Evolutionary conservation across 257 asterid species (phyloP).

Genomic region (Rubia yunnanensis): DNA sequence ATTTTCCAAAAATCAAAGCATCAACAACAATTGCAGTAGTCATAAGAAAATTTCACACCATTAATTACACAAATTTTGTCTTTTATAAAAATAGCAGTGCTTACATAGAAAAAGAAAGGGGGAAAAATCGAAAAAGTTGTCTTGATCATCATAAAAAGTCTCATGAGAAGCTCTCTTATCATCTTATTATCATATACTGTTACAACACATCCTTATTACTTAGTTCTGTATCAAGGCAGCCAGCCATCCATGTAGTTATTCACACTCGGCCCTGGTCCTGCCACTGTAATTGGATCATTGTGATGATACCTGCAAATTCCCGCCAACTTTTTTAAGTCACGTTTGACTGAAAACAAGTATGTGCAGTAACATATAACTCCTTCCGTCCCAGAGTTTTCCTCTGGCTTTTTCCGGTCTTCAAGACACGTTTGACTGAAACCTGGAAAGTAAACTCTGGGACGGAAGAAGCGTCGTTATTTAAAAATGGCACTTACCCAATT

Average conservation of each 20-base stretch:
- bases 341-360: no score
- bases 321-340: no score
- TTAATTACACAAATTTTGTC: conserved; percentile 3
- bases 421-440: neutral
- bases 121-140: neutral
- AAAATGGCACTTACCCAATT: conserved; percentile 49
- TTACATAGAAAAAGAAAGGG: neutral
- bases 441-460: neutral
- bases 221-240: conserved; percentile 60
- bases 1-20: neutral
- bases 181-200: neutral
- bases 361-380: no score
- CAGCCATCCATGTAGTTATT: conserved; percentile 85
- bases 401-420: neutral
- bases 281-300: conserved; percentile 51
- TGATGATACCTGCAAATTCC: conserved; percentile 67
- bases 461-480: neutral
- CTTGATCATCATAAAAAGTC: neutral
- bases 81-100: conserved; percentile 4
- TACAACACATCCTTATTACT: neutral
- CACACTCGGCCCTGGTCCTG: conserved; percentile 82
- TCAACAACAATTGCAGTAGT: neutral
- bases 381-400: neutral
- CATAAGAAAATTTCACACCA: conserved; percentile 9
- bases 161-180: neutral